Evolutionary conservation across 208 protist genomes (phyloP), one percentile per base, ranked within the genome.

Genomic region (Wallacemonas sp.): DNA sequence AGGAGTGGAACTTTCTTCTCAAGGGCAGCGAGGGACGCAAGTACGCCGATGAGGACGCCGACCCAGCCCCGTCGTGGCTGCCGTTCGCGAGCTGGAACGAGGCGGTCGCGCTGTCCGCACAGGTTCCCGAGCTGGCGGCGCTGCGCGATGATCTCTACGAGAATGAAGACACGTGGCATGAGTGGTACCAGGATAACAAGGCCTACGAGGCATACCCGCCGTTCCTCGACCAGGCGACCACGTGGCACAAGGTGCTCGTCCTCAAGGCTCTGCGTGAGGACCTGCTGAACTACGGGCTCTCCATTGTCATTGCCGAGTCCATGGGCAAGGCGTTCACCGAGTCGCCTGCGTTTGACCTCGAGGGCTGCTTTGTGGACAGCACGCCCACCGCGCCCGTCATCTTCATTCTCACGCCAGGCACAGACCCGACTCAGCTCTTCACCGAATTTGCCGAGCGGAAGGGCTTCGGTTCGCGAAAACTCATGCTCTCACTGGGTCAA

Each of bases 401-500:
- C 46, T 98, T 99, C 72, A 85, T 98, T 27, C 81, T 98, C 3
- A 97, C 94, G 22, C 57, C 91, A 15, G 97, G 97, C 29, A 94
- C 93, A 29, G 96, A 99, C 71, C 96, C 97, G 21, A 97, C 92
- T 4, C 80, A 89, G 60, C 68, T 95, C 22, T 96, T 99, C 44
- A 88, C 92, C 1, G 87, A 98, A 65, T 98, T 98, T 46, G 92
- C 94, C 17, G 83, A 91, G 32, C 81, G 97, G 21, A 94, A 93
- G 52, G 94, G 93, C 33, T 98, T 92, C 55, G 89, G 84, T 0
- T 78, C 94, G 15, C 80, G 83, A 21, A 91, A 97, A 72, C 76
- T 94, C 50, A 91, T 94, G 76, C 89, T 98, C 12, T 98, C 95
- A 33, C 84, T 98, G 13, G 97, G 97, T n/a, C 97, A 98, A 77